Evolutionary conservation across 2,329 filamentous ascomycete species (phyloP).

Genomic region (Exutisphaerella laricina): DNA sequence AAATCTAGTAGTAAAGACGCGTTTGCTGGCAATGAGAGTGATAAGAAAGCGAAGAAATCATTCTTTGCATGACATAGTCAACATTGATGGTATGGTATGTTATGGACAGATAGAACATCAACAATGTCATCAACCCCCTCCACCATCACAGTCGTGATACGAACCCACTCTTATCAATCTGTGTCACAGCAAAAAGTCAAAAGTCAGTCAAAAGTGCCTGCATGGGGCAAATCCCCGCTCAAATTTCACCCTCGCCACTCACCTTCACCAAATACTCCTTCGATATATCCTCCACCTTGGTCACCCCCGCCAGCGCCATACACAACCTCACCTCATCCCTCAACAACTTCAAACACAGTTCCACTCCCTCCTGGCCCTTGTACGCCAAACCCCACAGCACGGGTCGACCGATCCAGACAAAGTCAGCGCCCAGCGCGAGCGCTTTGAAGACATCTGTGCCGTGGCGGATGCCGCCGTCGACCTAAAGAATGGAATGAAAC

Average conservation of each 20-base stretch:
- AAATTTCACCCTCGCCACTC: too few species aligned
- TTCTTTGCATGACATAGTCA: conserved; percentile 28
- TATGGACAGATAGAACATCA: too few species aligned
- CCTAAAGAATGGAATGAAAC: too few species aligned
- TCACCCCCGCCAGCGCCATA: conserved; percentile 38
- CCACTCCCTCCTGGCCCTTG: conserved; percentile 34
- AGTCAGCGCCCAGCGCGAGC: conserved; percentile 48
- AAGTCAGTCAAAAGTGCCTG: too few species aligned
- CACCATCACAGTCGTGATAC: conserved; percentile 23
- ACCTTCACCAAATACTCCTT: conserved; percentile 40
- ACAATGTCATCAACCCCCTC: background rate
- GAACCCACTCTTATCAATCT: conserved; percentile 30
- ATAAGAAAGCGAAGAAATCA: conserved; percentile 24
- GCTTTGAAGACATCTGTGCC: conserved; percentile 57
- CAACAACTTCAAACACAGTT: conserved; percentile 42
- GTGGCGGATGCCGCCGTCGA: conserved; percentile 54
- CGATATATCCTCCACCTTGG: conserved; percentile 34
- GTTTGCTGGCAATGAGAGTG: conserved; percentile 1
- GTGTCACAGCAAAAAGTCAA: too few species aligned
- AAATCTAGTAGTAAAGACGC: background rate
- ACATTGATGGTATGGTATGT: too few species aligned
- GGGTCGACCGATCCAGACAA: conserved; percentile 45
- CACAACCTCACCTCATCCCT: conserved; percentile 36
- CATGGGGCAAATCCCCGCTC: too few species aligned
- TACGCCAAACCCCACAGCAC: conserved; percentile 47